These are phyloP conservation scores for Ogataea kodamae DNA, from an alignment of 805 yeast species.

Conservation along the genomic window DNA sequence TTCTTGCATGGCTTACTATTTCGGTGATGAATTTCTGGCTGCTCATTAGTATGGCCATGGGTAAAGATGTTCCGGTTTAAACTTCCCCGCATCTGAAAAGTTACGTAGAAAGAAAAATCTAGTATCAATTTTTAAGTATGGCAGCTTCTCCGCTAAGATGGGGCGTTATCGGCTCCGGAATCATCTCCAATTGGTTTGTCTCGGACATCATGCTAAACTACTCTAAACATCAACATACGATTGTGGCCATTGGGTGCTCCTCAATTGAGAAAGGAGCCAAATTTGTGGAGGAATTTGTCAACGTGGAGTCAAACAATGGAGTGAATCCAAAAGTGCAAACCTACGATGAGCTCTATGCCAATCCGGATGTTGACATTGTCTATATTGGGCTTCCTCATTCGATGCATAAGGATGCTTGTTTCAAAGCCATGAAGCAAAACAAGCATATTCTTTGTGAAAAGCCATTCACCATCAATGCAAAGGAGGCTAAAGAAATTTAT, in stretches of 20 bases:
- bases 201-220: conserved; percentile 33
- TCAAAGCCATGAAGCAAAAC: conserved; percentile 39
- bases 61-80: conserved; percentile 30
- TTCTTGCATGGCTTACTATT: conserved; percentile 66
- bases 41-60: conserved; percentile 39
- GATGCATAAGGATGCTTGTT: conserved; percentile 41
- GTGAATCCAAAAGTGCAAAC: conserved; percentile 15
- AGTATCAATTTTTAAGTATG: background rate
- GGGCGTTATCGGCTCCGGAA: conserved; percentile 51
- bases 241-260: conserved; percentile 40
- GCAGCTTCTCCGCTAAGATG: conserved; percentile 26
- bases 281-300: conserved; percentile 27
- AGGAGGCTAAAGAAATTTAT: conserved; percentile 41
- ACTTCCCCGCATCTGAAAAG: background rate
- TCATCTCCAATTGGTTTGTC: conserved; percentile 44
- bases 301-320: conserved; percentile 15
- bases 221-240: conserved; percentile 30
- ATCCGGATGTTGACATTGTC: conserved; percentile 43
- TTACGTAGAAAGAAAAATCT: background rate
- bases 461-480: conserved; percentile 47
- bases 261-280: conserved; percentile 34
- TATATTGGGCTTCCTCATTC: conserved; percentile 56
- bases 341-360: conserved; percentile 45
- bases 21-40: conserved; percentile 70
- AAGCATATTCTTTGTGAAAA: conserved; percentile 55